Conservation (phyloP, 2,329 filamentous ascomycete species). For the Dryadomyces quercivorus region DNA sequence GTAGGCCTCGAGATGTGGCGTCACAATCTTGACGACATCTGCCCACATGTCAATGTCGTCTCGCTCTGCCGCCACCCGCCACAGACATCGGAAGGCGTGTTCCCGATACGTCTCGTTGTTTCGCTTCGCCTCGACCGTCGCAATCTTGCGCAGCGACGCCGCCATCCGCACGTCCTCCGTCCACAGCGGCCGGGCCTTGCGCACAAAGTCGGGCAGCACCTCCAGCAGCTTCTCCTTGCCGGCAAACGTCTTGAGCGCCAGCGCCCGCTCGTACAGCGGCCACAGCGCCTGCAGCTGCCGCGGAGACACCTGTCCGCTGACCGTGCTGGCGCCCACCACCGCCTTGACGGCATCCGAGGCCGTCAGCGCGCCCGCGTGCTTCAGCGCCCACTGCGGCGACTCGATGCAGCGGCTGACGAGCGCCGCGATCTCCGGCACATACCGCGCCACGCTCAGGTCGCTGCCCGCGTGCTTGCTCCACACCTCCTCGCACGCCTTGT, state of each 20-base stretch:
- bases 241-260: slow-evolving; percentile 82
- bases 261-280: slow-evolving; percentile 69
- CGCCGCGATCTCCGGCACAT: slow-evolving; percentile 67
- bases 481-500: slow-evolving; percentile 67
- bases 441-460: slow-evolving; percentile 67
- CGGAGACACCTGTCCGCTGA: slow-evolving; percentile 46
- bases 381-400: slow-evolving; percentile 77
- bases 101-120: slow-evolving; percentile 78
- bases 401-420: slow-evolving; percentile 59
- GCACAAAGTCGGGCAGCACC: slow-evolving; percentile 67
- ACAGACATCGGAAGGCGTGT: slow-evolving; percentile 60
- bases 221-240: slow-evolving; percentile 79
- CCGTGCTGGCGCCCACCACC: slow-evolving; percentile 45
- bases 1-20: slow-evolving; percentile 43
- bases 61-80: slow-evolving; percentile 56
- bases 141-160: slow-evolving; percentile 65
- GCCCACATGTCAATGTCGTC: slow-evolving; percentile 63
- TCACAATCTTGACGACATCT: slow-evolving; percentile 53
- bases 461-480: slow-evolving; percentile 90
- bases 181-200: slow-evolving; percentile 49
- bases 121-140: slow-evolving; percentile 76
- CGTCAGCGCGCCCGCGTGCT: slow-evolving; percentile 75
- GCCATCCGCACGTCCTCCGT: slow-evolving; percentile 37
- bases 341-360: slow-evolving; percentile 62
- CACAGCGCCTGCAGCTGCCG: slow-evolving; percentile 55